These are phyloP conservation scores for Astrocystis sublimbata DNA, from an alignment of 495 filamentous ascomycete species.

Conservation along the genomic window DNA sequence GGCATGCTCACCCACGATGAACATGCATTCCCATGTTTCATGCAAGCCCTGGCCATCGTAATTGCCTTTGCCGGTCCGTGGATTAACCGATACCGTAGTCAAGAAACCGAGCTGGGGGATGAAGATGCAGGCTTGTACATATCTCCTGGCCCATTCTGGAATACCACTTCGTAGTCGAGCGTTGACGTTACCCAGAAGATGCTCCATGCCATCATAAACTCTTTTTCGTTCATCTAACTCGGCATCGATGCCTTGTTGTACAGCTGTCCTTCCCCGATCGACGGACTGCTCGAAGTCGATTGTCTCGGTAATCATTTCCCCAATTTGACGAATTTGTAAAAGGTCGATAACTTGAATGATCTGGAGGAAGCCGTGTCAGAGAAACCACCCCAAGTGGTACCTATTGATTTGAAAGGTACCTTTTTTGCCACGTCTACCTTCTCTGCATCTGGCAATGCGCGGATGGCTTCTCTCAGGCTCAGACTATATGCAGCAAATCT, in stretches of 20 bases:
- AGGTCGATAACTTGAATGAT: slow-evolving; percentile 49
- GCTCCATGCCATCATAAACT: slow-evolving; percentile 73
- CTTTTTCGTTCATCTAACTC: slow-evolving; percentile 78
- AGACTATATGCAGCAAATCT: slow-evolving; percentile 57
- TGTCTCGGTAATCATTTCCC: slow-evolving; percentile 68
- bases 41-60: slow-evolving; percentile 63
- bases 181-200: slow-evolving; percentile 68
- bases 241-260: slow-evolving; percentile 70
- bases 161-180: slow-evolving; percentile 60
- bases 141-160: slow-evolving; percentile 58
- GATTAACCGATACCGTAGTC: slow-evolving; percentile 69
- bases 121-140: slow-evolving; percentile 68
- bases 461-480: slow-evolving; percentile 65
- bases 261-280: slow-evolving; percentile 70
- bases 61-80: slow-evolving; percentile 58
- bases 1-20: slow-evolving; percentile 66
- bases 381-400: background rate
- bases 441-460: slow-evolving; percentile 59
- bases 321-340: slow-evolving; percentile 60
- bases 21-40: slow-evolving; percentile 75
- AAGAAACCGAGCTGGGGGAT: slow-evolving; percentile 92
- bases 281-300: slow-evolving; percentile 83
- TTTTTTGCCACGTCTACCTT: slow-evolving; percentile 57
- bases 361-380: slow-evolving; percentile 24
- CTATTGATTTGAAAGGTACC: slow-evolving; percentile 38